Evolutionary conservation across 1,139 yeast genomes (phyloP), one percentile per base, ranked within the genome.

Genomic region (Sugiyamaella castrensis): DNA sequence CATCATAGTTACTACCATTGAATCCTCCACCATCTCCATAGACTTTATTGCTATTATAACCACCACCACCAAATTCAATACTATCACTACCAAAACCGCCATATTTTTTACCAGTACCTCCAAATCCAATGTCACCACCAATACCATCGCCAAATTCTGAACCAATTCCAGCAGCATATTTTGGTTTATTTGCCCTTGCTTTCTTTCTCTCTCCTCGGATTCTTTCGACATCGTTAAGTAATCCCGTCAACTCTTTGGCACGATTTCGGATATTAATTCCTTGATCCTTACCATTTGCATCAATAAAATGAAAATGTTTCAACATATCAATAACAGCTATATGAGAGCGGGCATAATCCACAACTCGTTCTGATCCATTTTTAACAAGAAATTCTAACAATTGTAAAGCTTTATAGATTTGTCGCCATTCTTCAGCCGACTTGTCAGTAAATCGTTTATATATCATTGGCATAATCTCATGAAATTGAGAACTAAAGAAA

Each of bases 371-470:
- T 32, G 92, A 81, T 1, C 98, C 99, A 64, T 92, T 87, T 66
- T 88, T 88, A 57, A 94, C 78, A 61, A 92, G 76, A 66, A 87
- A 92, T 62, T 92, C 99, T 66, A 92, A 77, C 63, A 92, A 75
- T 67, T 91, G 98, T 59, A 92, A 75, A 8, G 96, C 82, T 71
- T 92, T 92, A 73, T 92, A 92, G 56, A 92, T 91, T 67, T 92
- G 99, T 67, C 99, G 81, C 99, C 99, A 92, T 71, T 92, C 98
- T 64, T 83, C 85, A 47, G 97, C 96, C 6, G 94, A 80, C 70
- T 94, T 94, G 67, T 91, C 98, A 8, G 96, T 88, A 70, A 91
- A 89, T 55, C 98, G 77, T 56, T 69, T 70, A 61, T 69, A 71
- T 31, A 71, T 69, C 69, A 72, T 70, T 28, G 76, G 73, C 76